Conservation (phyloP, 2,329 filamentous ascomycete genomes). For the Penicillium sp. region DNA sequence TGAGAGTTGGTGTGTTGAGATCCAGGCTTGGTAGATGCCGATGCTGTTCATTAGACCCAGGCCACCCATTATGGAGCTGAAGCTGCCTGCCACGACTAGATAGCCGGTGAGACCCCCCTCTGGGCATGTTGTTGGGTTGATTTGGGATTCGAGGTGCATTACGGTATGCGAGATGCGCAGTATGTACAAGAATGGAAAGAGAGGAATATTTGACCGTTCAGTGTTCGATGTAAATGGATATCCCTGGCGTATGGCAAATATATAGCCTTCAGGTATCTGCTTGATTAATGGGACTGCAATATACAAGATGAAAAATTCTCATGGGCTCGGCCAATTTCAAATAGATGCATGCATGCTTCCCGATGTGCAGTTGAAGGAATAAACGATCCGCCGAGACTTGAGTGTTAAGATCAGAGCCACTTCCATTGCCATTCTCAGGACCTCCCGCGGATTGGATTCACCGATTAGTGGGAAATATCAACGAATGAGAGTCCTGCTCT, state of each 20-base stretch:
- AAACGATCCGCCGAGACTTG: slow-evolving; percentile 5
- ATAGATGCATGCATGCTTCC: background rate
- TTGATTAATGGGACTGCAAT: background rate
- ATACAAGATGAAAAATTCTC: background rate
- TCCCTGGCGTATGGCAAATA: background rate
- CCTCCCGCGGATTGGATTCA: background rate
- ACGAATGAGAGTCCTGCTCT: background rate
- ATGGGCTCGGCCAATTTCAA: slow-evolving; percentile 2
- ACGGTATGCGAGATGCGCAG: background rate
- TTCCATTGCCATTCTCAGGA: background rate
- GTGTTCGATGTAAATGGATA: background rate
- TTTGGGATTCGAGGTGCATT: slow-evolving; percentile 17
- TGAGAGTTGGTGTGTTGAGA: slow-evolving; percentile 37
- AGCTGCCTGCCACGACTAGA: slow-evolving; percentile 44
- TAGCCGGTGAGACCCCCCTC: slow-evolving; percentile 45
- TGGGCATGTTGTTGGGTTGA: slow-evolving; percentile 27
- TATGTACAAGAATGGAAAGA: background rate
- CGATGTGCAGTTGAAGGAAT: background rate
- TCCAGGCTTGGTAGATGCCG: slow-evolving; percentile 41
- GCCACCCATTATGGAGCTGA: slow-evolving; percentile 40
- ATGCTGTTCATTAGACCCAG: slow-evolving; percentile 44
- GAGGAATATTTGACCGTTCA: background rate
- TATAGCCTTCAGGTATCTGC: background rate
- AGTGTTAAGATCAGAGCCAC: background rate
- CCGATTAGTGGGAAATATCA: background rate